Conservation (phyloP, 2,329 filamentous ascomycete species). For the Nothopassalora personata region DNA sequence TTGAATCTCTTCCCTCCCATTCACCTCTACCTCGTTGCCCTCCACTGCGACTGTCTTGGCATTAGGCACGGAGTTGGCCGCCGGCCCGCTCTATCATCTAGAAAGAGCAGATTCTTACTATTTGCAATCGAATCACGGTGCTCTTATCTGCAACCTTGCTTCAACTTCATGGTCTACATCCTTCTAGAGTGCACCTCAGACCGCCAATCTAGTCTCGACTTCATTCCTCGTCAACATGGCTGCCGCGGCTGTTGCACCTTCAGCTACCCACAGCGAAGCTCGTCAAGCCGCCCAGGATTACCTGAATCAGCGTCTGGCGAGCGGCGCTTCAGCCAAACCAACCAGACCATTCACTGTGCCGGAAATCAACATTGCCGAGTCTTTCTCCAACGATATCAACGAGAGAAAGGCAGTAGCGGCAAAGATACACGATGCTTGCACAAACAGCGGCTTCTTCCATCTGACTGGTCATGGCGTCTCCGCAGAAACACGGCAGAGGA, state of each 20-base stretch:
- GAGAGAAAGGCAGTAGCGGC: constrained; percentile 35
- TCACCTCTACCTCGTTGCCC: background rate
- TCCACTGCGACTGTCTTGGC: background rate
- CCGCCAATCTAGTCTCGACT: background rate
- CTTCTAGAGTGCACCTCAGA: background rate
- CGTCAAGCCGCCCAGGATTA: constrained; percentile 32
- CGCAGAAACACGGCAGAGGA: constrained; percentile 22
- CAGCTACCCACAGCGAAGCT: constrained; percentile 29
- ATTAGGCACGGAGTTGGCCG: constrained; percentile 1
- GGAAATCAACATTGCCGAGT: constrained; percentile 35
- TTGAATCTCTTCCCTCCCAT: background rate
- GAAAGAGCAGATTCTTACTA: background rate
- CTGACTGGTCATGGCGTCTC: constrained; percentile 37
- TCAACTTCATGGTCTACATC: background rate
- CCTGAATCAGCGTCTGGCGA: constrained; percentile 31
- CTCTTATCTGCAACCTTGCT: background rate
- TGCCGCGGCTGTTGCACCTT: constrained; percentile 6
- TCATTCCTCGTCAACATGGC: constrained; percentile 2
- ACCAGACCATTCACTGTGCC: constrained; percentile 32
- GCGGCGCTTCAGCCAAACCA: constrained; percentile 9
- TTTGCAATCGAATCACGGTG: background rate
- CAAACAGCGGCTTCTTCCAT: constrained; percentile 39
- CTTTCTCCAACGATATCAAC: constrained; percentile 31
- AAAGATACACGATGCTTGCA: constrained; percentile 37
- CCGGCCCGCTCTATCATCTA: background rate